A percentile compares a stretch with the other conserved stretches of the same genome.
These are phyloP conservation scores for Ramichloridium luteum DNA, from an alignment of 2,329 filamentous ascomycete species.

Conservation along the genomic window DNA sequence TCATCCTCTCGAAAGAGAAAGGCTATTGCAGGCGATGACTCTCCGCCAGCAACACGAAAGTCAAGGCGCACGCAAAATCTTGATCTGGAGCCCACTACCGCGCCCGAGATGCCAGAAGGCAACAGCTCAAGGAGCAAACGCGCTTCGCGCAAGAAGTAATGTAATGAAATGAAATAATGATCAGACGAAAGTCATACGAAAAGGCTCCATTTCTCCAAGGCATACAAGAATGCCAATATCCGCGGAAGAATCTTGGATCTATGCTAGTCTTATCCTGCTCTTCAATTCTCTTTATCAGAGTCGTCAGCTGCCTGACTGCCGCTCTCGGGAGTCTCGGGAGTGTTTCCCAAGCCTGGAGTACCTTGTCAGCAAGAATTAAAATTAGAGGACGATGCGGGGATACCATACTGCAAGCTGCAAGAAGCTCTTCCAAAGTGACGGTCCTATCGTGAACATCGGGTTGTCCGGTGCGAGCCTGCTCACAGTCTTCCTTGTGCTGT, in stretches of 20 bases:
- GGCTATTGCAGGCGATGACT: not conserved
- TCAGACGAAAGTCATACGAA: not conserved
- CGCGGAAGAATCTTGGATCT: no score
- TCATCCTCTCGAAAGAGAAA: not conserved
- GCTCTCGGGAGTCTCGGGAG: not conserved
- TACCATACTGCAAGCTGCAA: not conserved
- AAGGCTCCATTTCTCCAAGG: no score
- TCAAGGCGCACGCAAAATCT: no score
- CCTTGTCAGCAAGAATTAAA: no score
- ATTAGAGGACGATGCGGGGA: not conserved
- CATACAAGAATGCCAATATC: no score
- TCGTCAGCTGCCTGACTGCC: not conserved
- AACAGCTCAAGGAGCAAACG: not conserved
- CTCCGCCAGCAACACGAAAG: not conserved
- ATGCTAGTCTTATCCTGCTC: no score
- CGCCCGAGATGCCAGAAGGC: not conserved
- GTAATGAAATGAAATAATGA: not conserved
- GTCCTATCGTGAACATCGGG: not conserved
- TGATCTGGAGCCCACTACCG: no score
- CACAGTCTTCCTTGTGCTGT: not conserved
- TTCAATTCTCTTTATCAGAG: conserved; percentile 1
- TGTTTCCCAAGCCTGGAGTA: not conserved
- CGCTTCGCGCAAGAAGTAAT: not conserved
- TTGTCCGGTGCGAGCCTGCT: not conserved
- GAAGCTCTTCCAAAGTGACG: not conserved